Percentiles rank a stretch among this genome's conserved stretches.
phyloP scores from a whole-genome alignment of 2,329 filamentous ascomycete species.

The Talaromyces sp. region DNA sequence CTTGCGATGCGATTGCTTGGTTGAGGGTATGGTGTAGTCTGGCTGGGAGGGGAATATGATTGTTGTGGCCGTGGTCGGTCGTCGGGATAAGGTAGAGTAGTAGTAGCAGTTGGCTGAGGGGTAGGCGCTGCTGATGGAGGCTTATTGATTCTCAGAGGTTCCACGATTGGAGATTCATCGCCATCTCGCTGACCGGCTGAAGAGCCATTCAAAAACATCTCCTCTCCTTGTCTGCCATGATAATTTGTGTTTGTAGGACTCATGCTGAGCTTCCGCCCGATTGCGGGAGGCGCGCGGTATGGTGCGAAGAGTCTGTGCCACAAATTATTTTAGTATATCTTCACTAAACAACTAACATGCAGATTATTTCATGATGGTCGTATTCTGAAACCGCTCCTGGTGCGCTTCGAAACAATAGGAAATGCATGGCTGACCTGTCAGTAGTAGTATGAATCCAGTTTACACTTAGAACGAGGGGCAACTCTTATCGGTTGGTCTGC shows the following conservation, averaged over 20 bases:
- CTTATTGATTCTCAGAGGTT: constrained; percentile 80
- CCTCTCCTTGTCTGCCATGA: constrained; percentile 68
- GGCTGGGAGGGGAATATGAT: constrained; percentile 27
- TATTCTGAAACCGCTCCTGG: background rate
- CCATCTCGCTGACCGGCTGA: constrained; percentile 20
- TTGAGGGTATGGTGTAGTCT: constrained; percentile 19
- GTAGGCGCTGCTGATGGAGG: constrained; percentile 48
- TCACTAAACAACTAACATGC: background rate
- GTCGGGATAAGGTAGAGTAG: constrained; percentile 66
- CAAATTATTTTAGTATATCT: background rate
- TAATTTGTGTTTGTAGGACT: constrained; percentile 39
- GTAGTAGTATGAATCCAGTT: constrained; percentile 1
- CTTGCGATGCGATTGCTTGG: constrained; percentile 18
- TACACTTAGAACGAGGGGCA: background rate
- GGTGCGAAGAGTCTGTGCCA: background rate
- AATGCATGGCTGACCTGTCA: constrained; percentile 3
- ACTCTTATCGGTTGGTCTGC: background rate
- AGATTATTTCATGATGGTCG: background rate
- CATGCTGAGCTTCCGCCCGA: constrained; percentile 29
- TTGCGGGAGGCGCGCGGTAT: background rate
- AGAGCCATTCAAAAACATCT: constrained; percentile 68
- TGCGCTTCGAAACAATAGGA: background rate
- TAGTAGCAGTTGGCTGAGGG: constrained; percentile 51
- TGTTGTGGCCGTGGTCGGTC: constrained; percentile 46
- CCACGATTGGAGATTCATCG: constrained; percentile 69